Conservation (phyloP, 257 asterid genomes). For the Apocynum venetum region DNA sequence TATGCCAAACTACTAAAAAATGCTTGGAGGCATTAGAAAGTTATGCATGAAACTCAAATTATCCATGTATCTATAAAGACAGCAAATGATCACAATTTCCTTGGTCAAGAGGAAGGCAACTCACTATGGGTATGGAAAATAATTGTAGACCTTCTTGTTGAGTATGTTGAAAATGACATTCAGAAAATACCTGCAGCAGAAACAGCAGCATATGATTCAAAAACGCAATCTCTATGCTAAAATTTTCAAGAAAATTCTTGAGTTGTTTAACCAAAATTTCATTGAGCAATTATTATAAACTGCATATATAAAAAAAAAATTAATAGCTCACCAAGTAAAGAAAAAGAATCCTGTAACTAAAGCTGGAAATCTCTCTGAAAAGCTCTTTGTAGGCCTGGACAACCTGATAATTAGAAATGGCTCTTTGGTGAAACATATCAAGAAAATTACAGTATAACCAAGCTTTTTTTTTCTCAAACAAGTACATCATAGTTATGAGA, state of each 20-base stretch:
- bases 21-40: background rate
- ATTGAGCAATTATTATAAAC: too few relatives aligned
- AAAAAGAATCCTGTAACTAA: conserved; percentile 62
- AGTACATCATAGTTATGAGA: background rate
- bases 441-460: background rate
- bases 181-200: conserved; percentile 49
- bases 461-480: too few relatives aligned
- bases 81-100: background rate
- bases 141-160: conserved; percentile 62
- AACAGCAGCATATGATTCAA: background rate
- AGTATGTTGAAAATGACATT: conserved; percentile 62
- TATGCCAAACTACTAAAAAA: background rate
- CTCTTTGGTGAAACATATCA: background rate
- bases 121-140: conserved; percentile 65
- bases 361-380: conserved; percentile 54
- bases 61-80: background rate
- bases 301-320: background rate
- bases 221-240: background rate
- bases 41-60: background rate
- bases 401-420: background rate
- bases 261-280: background rate
- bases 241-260: background rate
- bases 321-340: conserved; percentile 42
- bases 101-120: conserved; percentile 12
- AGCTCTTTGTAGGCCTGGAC: conserved; percentile 34